Evolutionary conservation across 2,329 filamentous ascomycete species (phyloP).

Genomic region (Talaromyces marneffei): DNA sequence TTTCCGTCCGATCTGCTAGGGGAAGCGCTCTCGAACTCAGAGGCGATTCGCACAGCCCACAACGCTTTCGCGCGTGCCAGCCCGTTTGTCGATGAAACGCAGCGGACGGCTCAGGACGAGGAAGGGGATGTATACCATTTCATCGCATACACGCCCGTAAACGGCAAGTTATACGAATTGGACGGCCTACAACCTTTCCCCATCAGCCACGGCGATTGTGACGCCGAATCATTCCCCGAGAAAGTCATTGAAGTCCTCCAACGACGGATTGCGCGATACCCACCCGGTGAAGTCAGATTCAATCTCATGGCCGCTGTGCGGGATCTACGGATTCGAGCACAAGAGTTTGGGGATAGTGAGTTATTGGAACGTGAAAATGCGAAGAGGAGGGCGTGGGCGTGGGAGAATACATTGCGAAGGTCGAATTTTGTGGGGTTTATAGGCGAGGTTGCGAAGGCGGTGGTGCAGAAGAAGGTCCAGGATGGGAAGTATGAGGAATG

Average conservation of each 20-base stretch:
- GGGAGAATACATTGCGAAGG: conserved; percentile 85
- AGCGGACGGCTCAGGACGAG: conserved; percentile 61
- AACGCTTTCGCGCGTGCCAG: conserved; percentile 85
- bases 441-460: conserved; percentile 80
- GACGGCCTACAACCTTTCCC: conserved; percentile 91
- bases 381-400: conserved; percentile 82
- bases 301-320: conserved; percentile 90
- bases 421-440: conserved; percentile 98
- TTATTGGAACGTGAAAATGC: conserved; percentile 70
- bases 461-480: conserved; percentile 67
- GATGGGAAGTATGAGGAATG: conserved; percentile 67
- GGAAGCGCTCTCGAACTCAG: conserved; percentile 64
- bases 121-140: conserved; percentile 92
- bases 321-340: conserved; percentile 70
- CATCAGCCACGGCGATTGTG: conserved; percentile 77
- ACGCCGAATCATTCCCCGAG: conserved; percentile 63
- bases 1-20: conserved; percentile 72
- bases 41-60: conserved; percentile 71
- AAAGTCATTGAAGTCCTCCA: conserved; percentile 84
- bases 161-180: conserved; percentile 80
- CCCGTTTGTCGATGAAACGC: conserved; percentile 89
- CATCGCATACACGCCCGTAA: conserved; percentile 83
- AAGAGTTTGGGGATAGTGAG: conserved; percentile 76
- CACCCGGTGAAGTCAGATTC: conserved; percentile 82
- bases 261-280: conserved; percentile 77